A percentile compares a stretch with the other conserved stretches of the same genome.
Conservation (phyloP, 2,329 filamentous ascomycete species). For the Fusarium bactridioides region DNA sequence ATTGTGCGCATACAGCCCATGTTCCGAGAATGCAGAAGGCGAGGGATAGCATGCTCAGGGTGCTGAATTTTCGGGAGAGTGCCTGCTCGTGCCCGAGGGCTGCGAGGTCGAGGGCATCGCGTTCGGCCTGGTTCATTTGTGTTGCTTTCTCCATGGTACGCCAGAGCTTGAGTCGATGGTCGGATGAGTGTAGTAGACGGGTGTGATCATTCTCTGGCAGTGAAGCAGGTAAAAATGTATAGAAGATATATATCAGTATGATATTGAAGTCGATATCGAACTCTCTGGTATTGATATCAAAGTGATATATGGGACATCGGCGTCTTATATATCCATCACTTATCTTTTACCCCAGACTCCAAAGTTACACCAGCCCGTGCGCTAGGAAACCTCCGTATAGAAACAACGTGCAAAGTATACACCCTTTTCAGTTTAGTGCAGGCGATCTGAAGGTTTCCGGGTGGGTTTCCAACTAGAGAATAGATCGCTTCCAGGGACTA, state of each 20-base stretch:
- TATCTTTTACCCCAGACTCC: constrained; percentile 24
- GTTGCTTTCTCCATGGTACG: constrained; percentile 32
- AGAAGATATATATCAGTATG: neutral
- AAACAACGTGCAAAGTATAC: constrained; percentile 18
- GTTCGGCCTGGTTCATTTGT: constrained; percentile 34
- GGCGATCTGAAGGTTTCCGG: neutral
- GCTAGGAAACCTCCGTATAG: constrained; percentile 13
- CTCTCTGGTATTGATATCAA: neutral
- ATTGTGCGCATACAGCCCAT: constrained; percentile 64
- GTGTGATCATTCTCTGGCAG: constrained; percentile 33
- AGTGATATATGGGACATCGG: neutral
- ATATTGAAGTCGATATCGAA: neutral
- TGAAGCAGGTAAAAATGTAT: neutral
- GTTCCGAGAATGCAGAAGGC: constrained; percentile 66
- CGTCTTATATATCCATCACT: constrained; percentile 22
- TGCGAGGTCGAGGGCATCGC: constrained; percentile 46
- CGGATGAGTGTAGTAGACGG: neutral
- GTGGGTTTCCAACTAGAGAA: constrained; percentile 2
- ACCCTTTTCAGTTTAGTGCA: constrained; percentile 26
- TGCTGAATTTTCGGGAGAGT: constrained; percentile 57
- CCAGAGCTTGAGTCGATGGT: constrained; percentile 33
- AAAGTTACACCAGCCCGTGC: neutral
- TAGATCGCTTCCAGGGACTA: neutral
- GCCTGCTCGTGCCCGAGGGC: constrained; percentile 49
- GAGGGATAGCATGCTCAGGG: constrained; percentile 63